Evolutionary conservation across 306 rosid genomes (phyloP).

Genomic region (Gillenia trifoliata): DNA sequence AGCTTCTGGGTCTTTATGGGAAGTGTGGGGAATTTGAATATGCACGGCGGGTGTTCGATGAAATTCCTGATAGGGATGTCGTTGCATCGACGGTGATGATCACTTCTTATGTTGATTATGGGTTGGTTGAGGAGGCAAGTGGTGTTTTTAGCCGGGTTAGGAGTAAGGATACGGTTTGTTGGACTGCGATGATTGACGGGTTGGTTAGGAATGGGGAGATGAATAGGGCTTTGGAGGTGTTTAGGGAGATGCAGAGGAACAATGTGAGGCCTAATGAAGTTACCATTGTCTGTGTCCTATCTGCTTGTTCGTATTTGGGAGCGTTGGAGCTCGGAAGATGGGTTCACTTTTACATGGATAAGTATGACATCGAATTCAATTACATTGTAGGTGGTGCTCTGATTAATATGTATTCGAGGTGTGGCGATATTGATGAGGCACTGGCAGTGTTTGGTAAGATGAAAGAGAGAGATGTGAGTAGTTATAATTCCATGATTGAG

Average conservation of each 20-base stretch:
- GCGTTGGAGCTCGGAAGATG: constrained; percentile 38
- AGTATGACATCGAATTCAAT: constrained; percentile 28
- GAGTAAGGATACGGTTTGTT: constrained; percentile 20
- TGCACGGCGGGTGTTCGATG: constrained; percentile 32
- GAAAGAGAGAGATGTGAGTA: constrained; percentile 29
- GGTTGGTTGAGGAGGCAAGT: constrained; percentile 33
- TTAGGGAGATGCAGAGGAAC: constrained; percentile 20
- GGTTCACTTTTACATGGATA: constrained; percentile 14
- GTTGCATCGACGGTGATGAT: constrained; percentile 34
- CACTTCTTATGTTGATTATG: constrained; percentile 18
- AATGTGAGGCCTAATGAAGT: constrained; percentile 21
- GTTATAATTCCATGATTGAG: constrained; percentile 44
- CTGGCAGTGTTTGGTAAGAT: constrained; percentile 21
- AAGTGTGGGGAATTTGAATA: constrained; percentile 26
- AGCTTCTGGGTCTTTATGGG: constrained; percentile 34
- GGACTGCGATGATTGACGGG: constrained; percentile 18
- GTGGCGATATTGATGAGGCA: constrained; percentile 41
- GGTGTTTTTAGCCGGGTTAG: constrained; percentile 20
- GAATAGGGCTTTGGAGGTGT: constrained; percentile 17
- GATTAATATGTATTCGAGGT: constrained; percentile 42
- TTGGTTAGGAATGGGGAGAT: constrained; percentile 21
- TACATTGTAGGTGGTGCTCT: constrained; percentile 32
- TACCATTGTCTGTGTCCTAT: constrained; percentile 21
- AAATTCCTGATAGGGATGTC: constrained; percentile 40
- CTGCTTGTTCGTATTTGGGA: constrained; percentile 40